Base-by-base conservation (phyloP, 495 filamentous ascomycete species). In the Pyrenula massariospora region DNA sequence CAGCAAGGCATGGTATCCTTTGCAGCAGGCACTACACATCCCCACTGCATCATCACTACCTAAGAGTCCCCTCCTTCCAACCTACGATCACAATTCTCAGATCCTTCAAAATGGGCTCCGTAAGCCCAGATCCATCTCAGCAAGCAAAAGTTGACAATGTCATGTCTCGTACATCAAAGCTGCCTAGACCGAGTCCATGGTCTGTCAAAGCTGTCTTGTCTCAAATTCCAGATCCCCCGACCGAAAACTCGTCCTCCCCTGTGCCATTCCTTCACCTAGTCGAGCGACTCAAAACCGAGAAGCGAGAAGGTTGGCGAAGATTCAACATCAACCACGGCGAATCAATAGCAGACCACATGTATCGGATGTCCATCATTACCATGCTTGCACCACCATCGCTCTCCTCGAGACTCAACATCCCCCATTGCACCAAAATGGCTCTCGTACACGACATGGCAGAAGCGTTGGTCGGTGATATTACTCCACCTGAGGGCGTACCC, bases 401-500 rank as follows among this genome's bases (percentile, higher is more conserved):
- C 11, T 73, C 84, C 10, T 65, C 78, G 11, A 74, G 72, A 24
- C 68, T 98, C 62, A 83, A 97, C 67, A 78, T 95, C 58, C 74
- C 80, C 2, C 85, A 83, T 60, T 96, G 93, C 76, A 90, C 88
- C 63, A 86, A 88, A 70, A 92, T 98, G 88, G 90, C 89, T 12
- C 77, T 98, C 36, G 73, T 97, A 48, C 93, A 98, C 74, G 93
- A 98, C 70, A 96, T 98, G 92, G 93, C 94, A 10, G 93, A 98
- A 66, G 77, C 84, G 1, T 73, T 98, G 10, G 93, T 97, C 21
- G 93, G 93, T 42, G 93, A 98, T 68, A 96, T 98, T 68, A 97
- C 93, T 0, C 93, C 93, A 0, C 83, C 88, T 12, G 93, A 98
- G 56, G 59, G 66, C 22, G 63, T 79, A n/a, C 59, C 66, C 52